Conservation (phyloP, 176 grass and related monocot genomes). For the barley (Hordeum vulgare) region MorexV3_pseudomolecules_assembly NC_058518.1:491040041-491040540, state of each 20-base stretch:
- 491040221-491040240: constrained; percentile 76
- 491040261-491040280: constrained; percentile 1
- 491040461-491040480: background rate
- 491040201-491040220: constrained; percentile 89
- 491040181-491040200: constrained; percentile 84
- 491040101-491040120: constrained; percentile 87
- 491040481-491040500: background rate
- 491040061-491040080: constrained; percentile 83
- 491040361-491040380: constrained; percentile 78
- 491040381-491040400: constrained; percentile 87
- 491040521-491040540: constrained; percentile 2
- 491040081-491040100: constrained; percentile 60
- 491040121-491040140: constrained; percentile 96
- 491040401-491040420: constrained; percentile 77
- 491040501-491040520: background rate
- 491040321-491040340: constrained; percentile 97
- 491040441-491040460: background rate
- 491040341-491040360: constrained; percentile 89
- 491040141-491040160: constrained; percentile 83
- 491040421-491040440: constrained; percentile 38
- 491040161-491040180: constrained; percentile 77
- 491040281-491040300: constrained; percentile 4
- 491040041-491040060: constrained; percentile 37
- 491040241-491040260: constrained; percentile 28
- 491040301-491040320: constrained; percentile 37